Conservation (phyloP, 768 basidiomycete species). For the Suillus americanus region DNA sequence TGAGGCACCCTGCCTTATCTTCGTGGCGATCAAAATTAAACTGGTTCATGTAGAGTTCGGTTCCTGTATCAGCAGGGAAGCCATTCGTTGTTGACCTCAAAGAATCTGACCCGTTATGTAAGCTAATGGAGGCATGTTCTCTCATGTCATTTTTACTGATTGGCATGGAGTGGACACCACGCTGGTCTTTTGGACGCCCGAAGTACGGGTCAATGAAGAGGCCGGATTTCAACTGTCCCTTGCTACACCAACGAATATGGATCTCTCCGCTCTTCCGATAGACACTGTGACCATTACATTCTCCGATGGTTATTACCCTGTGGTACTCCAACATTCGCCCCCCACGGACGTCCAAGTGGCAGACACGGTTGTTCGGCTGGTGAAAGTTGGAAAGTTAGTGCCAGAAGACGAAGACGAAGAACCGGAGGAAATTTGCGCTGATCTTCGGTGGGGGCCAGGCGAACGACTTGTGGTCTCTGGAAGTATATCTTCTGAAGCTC, state of each 20-base stretch:
- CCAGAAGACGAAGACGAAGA: conserved; percentile 25
- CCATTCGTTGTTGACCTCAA: conserved; percentile 61
- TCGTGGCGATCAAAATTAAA: not conserved
- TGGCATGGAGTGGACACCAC: conserved; percentile 55
- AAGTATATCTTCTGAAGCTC: conserved; percentile 48
- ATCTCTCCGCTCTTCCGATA: conserved; percentile 62
- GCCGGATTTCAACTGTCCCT: conserved; percentile 78
- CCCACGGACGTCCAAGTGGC: conserved; percentile 15
- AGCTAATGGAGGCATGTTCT: conserved; percentile 22
- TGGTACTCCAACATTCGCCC: conserved; percentile 49
- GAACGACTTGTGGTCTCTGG: conserved; percentile 61
- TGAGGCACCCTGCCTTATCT: conserved; percentile 25
- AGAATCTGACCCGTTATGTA: conserved; percentile 65
- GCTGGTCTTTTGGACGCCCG: conserved; percentile 69
- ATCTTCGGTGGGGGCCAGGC: conserved; percentile 61
- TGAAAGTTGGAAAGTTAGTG: conserved; percentile 50
- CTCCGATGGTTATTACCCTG: conserved; percentile 44
- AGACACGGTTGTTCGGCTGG: conserved; percentile 17
- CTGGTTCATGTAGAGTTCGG: conserved; percentile 54
- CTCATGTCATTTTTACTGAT: conserved; percentile 9
- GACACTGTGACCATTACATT: conserved; percentile 60
- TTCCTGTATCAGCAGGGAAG: conserved; percentile 57
- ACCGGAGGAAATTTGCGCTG: conserved; percentile 30
- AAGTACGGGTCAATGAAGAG: conserved; percentile 57
- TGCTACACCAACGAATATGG: conserved; percentile 45